Evolutionary conservation across 1,284 basidiomycete genomes (phyloP), one percentile per base, ranked within the genome.

Genomic region (Mycosarcoma maydis): DNA sequence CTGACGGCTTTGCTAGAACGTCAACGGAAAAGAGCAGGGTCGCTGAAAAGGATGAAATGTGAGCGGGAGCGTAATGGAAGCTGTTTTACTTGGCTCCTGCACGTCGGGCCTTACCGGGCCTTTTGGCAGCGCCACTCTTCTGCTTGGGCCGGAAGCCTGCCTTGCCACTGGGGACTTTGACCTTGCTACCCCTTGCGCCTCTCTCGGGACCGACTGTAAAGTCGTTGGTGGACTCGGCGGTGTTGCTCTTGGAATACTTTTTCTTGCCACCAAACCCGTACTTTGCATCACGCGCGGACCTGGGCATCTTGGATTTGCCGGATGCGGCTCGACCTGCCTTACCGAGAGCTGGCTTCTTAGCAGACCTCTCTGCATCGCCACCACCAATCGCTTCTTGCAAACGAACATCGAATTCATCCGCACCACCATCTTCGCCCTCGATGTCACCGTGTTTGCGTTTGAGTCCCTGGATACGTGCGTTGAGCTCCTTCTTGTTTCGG

Each of bases 401-500:
- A 3, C 87, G 86, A 44, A 88, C 87, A 73, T 94, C 90, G 68
- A 94, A 85, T 20, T 90, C 88, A 56, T 90, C 92, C 82, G 91
- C n/a, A n/a, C 82, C 23, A 29, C 69, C 77, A 16, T 55, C 77
- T 6, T 10, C 60, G 5, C 48, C 67, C 11, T 61, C 56, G 7
- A 65, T 56, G 10, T 46, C 90, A 1, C 52, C 50, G 13, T 57
- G 60, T 26, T 65, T 95, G 82, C 94, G 86, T 85, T 96, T 83
- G 22, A 83, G 70, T 7, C 76, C 73, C 34, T 78, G 71, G 20
- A 83, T 72, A 26, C 76, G 74, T 26, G 82, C 78, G 37, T 90
- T 90, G 86, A 81, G 92, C 89, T 59, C 91, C 89, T 92, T 94
- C 87, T 94, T 87, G 72, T 84, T 85, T 68, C 83, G 80, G 81